Percentiles rank a stretch among this genome's conserved stretches.
Evolutionary conservation across 148 eudicot species (phyloP).

Genomic region (Heliamphora exappendiculata): DNA sequence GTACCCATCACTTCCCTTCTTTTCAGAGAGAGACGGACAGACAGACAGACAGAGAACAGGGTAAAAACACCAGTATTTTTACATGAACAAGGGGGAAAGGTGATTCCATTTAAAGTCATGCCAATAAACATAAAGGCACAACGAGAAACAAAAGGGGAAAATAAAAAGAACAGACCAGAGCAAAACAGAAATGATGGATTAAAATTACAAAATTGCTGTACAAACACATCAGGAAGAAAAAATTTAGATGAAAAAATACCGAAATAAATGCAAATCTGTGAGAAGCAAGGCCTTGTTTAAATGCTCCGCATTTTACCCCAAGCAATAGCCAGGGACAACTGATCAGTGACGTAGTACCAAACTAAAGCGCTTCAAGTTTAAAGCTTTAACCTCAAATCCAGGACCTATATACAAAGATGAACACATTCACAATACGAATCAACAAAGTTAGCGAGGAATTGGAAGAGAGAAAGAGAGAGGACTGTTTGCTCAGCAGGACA

Average conservation of each 20-base stretch:
- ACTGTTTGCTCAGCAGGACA: neutral
- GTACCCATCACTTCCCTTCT: too few relatives aligned
- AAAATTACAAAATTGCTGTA: neutral
- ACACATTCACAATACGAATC: neutral
- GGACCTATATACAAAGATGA: neutral
- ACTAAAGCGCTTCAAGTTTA: slow-evolving; percentile 1
- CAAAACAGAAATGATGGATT: neutral
- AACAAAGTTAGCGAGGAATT: neutral
- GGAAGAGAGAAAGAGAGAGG: neutral
- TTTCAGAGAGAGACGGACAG: too few relatives aligned
- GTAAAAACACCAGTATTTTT: too few relatives aligned
- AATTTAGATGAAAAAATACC: neutral
- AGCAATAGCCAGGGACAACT: neutral
- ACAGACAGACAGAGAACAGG: too few relatives aligned
- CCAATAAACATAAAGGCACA: neutral
- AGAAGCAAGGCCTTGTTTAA: neutral
- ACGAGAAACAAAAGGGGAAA: neutral
- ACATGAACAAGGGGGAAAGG: too few relatives aligned
- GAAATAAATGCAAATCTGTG: neutral
- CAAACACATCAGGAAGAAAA: neutral
- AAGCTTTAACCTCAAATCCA: neutral
- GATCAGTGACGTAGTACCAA: neutral
- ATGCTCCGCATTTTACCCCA: neutral
- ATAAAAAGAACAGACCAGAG: neutral
- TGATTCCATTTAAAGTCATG: neutral